Evolutionary conservation across 1,284 basidiomycete species (phyloP), one percentile per base, ranked within the genome.

Genomic region (Ustilago crameri): DNA sequence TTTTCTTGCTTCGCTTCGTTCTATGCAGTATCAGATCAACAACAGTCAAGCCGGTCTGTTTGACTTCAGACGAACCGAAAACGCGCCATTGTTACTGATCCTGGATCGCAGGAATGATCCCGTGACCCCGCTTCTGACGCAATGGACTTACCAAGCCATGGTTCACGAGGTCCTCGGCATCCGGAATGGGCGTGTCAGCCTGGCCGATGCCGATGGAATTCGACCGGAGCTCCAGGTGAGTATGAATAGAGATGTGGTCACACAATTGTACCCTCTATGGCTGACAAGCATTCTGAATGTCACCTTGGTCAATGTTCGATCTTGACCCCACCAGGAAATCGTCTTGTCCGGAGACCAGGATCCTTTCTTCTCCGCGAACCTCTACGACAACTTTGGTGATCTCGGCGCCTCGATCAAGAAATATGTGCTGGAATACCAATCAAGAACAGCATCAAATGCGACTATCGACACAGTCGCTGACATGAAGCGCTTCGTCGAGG

Each of bases 81-180:
- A 86, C 1, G 78, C 85, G 9, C 87, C 87, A 4, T 73, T 88
- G n/a, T 79, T 88, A 8, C 77, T 88, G 18, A 85, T 88, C 9
- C 78, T 88, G 14, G 96, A 99, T 85, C 88, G 96, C 56, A 87
- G 95, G 67, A 97, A 97, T 84, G 96, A 99, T 82, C 96, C 96
- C 2, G 93, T 98, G 15, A 98, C 96, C 0, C 96, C 96, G 3
- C 85, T 99, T n/a, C 87, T 99, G 26, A 92, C 93, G 1, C 96
- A 97, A 84, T 98, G 96, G 96, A 98, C 96, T 14, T 98, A 98
- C 85, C 95, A 98, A 84, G 96, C 96, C 1, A 98, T 98, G 95
- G 95, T 98, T 0, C 96, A 99, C 80, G 96, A 98, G 83, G 86
- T 97, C 12, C 85, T 98, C 10, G 92, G 93, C 0, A 96, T 98